Base-by-base conservation (phyloP, 106 monocot genomes). In the Vanilla planifolia region DNA sequence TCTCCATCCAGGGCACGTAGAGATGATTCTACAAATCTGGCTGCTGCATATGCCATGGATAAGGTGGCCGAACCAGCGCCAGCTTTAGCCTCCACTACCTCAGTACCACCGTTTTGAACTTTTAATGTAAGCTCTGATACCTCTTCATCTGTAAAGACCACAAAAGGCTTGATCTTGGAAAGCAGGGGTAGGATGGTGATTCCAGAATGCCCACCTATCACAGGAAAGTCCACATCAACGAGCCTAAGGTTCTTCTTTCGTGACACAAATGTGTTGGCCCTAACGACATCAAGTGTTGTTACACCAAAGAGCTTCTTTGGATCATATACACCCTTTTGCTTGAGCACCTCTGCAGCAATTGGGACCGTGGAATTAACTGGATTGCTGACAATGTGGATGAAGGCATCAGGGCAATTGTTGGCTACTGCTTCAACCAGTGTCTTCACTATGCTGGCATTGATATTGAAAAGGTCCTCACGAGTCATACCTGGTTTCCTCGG, bases 221-320 rank as follows among this genome's bases (percentile, higher is more conserved):
- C 60, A 3, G 69, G 69, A 33, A 60, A 59, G 50, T 69, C 69
- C 11, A 69, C 69, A 51, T 69, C 60, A 28, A 69, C 60, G 26
- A 69, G 60, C 35, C 50, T 69, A 22, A 69, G 69, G 9, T 60
- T 60, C 60, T 69, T 69, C 37, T 60, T 67, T 17, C 37, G 48
- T 28, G 60, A 59, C 16, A 69, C 69, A 69, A 69, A 69, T 47
- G 69, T 60, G 60, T 69, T 69, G 9, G 69, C 69, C 16, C 69
- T 37, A 19, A 69, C 69, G 33, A 69, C 50, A 28, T 69, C 69
- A 22, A 69, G 60, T 11, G 60, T 69, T 0, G 69, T 59, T 4
- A 69, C 69, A 39, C 69, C 69, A 28, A 69, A 69, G 36, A 69
- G 69, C 69, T 69, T 69, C 69, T 60, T 69, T 19, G 69, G 69